A percentile compares a stretch with the other conserved stretches of the same genome.
phyloP scores from a whole-genome alignment of 1,284 basidiomycete genomes.

The Ganoderma lucidum region DNA sequence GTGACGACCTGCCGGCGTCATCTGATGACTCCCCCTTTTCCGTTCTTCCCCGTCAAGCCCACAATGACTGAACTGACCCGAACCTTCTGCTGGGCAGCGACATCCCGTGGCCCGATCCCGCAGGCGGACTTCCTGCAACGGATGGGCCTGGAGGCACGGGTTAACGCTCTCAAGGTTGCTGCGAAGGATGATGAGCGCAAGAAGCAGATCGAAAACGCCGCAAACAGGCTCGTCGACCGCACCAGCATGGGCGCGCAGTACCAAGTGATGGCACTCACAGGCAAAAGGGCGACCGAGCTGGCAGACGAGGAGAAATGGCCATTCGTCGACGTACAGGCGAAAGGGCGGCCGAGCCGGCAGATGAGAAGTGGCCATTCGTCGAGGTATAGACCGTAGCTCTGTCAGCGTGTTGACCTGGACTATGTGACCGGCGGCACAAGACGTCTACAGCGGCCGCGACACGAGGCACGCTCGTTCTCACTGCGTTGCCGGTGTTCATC shows the following conservation, averaged over 20 bases:
- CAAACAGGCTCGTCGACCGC: constrained; percentile 64
- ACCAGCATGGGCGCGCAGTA: constrained; percentile 76
- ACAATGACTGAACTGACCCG: constrained; percentile 2
- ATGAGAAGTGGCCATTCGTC: constrained; percentile 45
- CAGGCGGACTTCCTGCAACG: constrained; percentile 68
- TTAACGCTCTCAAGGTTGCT: constrained; percentile 55
- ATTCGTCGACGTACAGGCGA: constrained; percentile 44
- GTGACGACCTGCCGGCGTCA: constrained; percentile 8
- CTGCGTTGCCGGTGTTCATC: constrained; percentile 5
- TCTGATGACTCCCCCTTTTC: constrained; percentile 14
- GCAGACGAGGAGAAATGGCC: constrained; percentile 42
- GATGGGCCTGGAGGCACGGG: constrained; percentile 64
- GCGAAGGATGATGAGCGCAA: constrained; percentile 56
- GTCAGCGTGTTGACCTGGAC: neutral
- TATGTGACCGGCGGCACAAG: neutral
- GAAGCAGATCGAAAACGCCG: constrained; percentile 53
- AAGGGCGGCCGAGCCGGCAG: constrained; percentile 22
- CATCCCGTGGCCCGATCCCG: constrained; percentile 58
- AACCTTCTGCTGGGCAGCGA: constrained; percentile 40
- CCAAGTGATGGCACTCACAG: constrained; percentile 62
- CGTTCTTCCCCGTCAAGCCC: constrained; percentile 8
- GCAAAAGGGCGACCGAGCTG: constrained; percentile 25
- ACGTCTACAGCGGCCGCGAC: constrained; percentile 3
- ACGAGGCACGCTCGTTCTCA: constrained; percentile 9
- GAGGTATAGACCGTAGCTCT: neutral